These are phyloP conservation scores for Lodderomyces orthopsilosis DNA, from an alignment of 1,139 yeast genomes.

Conservation along the genomic window DNA sequence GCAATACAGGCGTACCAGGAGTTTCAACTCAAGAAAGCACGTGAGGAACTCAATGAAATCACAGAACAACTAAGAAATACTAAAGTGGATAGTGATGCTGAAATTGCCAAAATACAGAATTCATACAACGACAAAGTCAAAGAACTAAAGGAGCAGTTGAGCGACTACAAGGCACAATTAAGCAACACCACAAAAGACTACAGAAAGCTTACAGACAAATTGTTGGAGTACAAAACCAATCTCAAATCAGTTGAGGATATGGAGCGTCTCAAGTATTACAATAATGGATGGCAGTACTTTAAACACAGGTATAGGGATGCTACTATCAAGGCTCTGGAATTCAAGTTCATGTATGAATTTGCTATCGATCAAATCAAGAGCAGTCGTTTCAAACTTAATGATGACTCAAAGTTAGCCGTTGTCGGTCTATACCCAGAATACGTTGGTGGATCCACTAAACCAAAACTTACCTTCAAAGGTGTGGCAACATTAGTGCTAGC, in stretches of 20 bases:
- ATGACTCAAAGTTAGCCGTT: constrained; percentile 41
- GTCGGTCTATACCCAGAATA: constrained; percentile 53
- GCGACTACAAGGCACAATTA: constrained; percentile 7
- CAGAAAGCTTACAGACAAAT: constrained; percentile 8
- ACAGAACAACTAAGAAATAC: background rate
- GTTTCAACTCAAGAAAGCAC: constrained; percentile 3
- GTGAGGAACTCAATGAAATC: background rate
- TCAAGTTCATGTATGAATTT: constrained; percentile 51
- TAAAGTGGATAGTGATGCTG: background rate
- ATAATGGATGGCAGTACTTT: constrained; percentile 33
- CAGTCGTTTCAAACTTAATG: constrained; percentile 37
- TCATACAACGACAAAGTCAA: background rate
- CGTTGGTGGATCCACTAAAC: constrained; percentile 8
- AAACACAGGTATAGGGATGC: constrained; percentile 38
- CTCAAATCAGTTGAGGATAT: constrained; percentile 4
- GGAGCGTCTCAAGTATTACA: constrained; percentile 5
- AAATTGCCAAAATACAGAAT: background rate
- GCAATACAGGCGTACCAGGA: background rate
- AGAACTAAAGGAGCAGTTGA: constrained; percentile 6
- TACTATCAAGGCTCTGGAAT: constrained; percentile 43
- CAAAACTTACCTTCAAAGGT: constrained; percentile 29
- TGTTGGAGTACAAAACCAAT: constrained; percentile 5
- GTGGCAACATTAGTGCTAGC: constrained; percentile 58
- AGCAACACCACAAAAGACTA: constrained; percentile 10
- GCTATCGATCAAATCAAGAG: constrained; percentile 45